These are phyloP conservation scores for Solanum etuberosum DNA, from an alignment of 257 asterid genomes.

Conservation along the genomic window DNA sequence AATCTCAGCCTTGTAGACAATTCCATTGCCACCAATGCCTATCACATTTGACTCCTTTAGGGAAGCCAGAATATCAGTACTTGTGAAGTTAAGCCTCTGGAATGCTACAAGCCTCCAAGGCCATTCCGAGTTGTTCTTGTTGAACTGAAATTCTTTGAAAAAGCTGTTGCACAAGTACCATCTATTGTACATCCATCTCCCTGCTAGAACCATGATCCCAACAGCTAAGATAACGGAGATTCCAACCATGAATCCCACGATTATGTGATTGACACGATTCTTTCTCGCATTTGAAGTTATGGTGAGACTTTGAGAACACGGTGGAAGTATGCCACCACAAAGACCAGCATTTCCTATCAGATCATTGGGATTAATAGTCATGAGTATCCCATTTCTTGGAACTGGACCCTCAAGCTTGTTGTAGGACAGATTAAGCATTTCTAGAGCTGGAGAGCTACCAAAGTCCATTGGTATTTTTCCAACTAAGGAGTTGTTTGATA, in stretches of 20 bases:
- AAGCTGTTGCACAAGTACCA: constrained; percentile 55
- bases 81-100: constrained; percentile 62
- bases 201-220: constrained; percentile 20
- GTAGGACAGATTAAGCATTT: constrained; percentile 51
- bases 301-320: constrained; percentile 28
- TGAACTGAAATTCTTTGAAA: constrained; percentile 34
- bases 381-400: constrained; percentile 49
- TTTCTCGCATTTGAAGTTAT: constrained; percentile 12
- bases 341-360: constrained; percentile 59
- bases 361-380: constrained; percentile 47
- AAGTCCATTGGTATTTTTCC: constrained; percentile 54
- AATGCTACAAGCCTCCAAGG: constrained; percentile 80
- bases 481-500: constrained; percentile 51
- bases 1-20: constrained; percentile 57
- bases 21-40: constrained; percentile 65
- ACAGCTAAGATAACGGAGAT: constrained; percentile 23
- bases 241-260: constrained; percentile 35
- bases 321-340: constrained; percentile 63
- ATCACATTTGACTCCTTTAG: constrained; percentile 62
- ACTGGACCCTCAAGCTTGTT: constrained; percentile 65
- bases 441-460: constrained; percentile 67
- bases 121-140: constrained; percentile 44
- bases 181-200: constrained; percentile 34
- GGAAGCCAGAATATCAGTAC: constrained; percentile 42
- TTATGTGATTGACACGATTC: constrained; percentile 29